Evolutionary conservation across 2,329 filamentous ascomycete species (phyloP).

Genomic region (Nigrospora osmanthi): DNA sequence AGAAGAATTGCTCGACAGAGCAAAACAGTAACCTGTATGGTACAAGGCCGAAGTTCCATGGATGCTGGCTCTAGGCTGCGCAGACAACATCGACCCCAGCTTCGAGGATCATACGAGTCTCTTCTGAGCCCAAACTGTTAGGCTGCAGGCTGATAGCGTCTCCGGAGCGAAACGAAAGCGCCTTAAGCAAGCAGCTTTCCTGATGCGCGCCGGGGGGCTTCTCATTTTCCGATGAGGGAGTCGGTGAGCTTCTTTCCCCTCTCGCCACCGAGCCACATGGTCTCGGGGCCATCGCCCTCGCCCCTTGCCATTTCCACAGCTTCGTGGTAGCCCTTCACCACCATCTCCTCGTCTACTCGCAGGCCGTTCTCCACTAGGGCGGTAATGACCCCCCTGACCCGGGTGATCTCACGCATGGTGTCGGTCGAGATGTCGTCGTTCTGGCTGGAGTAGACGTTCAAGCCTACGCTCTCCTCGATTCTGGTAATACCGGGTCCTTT

Average conservation of each 20-base stretch:
- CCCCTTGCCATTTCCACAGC: slow-evolving; percentile 67
- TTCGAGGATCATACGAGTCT: too few species aligned
- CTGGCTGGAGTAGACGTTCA: slow-evolving; percentile 87
- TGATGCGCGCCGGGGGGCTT: background rate
- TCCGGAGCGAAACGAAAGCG: too few species aligned
- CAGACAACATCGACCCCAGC: too few species aligned
- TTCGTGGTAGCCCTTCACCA: slow-evolving; percentile 74
- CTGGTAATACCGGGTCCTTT: slow-evolving; percentile 61
- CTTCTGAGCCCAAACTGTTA: too few species aligned
- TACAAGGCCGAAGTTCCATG: too few species aligned
- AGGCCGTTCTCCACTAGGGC: slow-evolving; percentile 76
- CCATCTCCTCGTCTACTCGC: slow-evolving; percentile 83
- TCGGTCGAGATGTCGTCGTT: slow-evolving; percentile 75
- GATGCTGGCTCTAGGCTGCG: too few species aligned
- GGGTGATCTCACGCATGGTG: slow-evolving; percentile 81
- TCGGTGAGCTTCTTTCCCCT: slow-evolving; percentile 42
- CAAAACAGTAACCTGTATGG: too few species aligned
- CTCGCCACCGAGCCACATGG: slow-evolving; percentile 53
- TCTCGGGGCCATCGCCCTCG: slow-evolving; percentile 46
- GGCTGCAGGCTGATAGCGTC: too few species aligned
- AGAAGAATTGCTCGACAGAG: too few species aligned
- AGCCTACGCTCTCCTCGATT: slow-evolving; percentile 79
- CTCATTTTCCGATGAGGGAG: slow-evolving; percentile 22
- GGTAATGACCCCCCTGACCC: slow-evolving; percentile 72
- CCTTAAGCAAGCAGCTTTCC: background rate